A percentile compares a stretch with the other conserved stretches of the same genome.
Conservation (phyloP, 345 rosid genomes). For the Theobroma cacao region DNA sequence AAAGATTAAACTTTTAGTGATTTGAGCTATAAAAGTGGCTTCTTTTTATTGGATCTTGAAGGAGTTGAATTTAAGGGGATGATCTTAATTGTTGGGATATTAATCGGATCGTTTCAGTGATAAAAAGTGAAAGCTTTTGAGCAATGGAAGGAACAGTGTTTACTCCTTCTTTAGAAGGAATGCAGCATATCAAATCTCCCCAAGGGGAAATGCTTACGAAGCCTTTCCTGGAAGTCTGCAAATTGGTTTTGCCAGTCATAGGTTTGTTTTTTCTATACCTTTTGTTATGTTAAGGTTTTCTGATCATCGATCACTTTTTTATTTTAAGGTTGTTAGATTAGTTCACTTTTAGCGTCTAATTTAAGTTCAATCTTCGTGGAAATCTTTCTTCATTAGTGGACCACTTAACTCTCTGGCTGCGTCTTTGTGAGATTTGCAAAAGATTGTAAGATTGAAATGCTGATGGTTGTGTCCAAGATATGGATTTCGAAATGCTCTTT, state of each 20-base stretch:
- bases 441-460: background rate
- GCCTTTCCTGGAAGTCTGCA: slow-evolving; percentile 13
- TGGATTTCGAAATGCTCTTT: background rate
- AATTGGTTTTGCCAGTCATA: slow-evolving; percentile 10
- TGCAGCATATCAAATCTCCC: slow-evolving; percentile 74
- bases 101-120: background rate
- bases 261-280: background rate
- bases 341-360: too few relatives aligned
- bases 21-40: background rate
- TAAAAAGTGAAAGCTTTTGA: background rate
- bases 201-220: slow-evolving; percentile 59
- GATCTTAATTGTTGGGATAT: background rate
- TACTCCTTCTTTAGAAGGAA: slow-evolving; percentile 80
- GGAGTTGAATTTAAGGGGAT: background rate
- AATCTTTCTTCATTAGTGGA: too few relatives aligned
- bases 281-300: background rate
- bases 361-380: too few relatives aligned
- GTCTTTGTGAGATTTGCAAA: background rate
- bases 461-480: background rate
- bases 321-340: too few relatives aligned
- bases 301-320: too few relatives aligned
- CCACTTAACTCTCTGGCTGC: background rate
- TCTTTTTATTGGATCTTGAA: background rate
- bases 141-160: slow-evolving; percentile 77
- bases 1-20: slow-evolving; percentile 6